Evolutionary conservation across 139 green algal genomes (phyloP), one percentile per base, ranked within the genome.

Genomic region (Micromonas commoda): DNA sequence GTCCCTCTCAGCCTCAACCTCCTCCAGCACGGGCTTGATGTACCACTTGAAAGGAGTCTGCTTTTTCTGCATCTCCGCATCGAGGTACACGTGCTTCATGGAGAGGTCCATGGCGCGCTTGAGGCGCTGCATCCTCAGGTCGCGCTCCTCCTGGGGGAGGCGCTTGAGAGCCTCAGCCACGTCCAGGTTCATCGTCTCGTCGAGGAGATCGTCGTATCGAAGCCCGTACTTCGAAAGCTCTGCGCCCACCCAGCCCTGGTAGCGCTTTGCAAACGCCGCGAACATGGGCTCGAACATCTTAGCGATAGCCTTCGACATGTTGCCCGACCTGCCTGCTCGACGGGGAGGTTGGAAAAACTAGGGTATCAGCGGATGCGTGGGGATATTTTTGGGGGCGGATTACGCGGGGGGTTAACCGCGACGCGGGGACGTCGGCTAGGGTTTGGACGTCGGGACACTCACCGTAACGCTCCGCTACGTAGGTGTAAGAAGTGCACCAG

Each of bases 201-300:
- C 94, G 57, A 93, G 90, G 23, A 99, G 88, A 85, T 99, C 95
- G 76, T 99, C 95, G 64, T 96, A 97, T 32, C 95, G 89, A 35
- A 99, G 86, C 1, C 94, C 94, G 74, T 96, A 96, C 60, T 92
- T 89, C 13, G 84, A 82, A 13, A 98, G 87, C 76, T 92, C 83
- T 6, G 79, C 77, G 0, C 77, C 90, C 19, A 97, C 89, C 3
- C 24, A 34, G 20, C 33, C 52, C 26, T 45, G 51, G 68, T 75
- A 75, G 26, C 23, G 26, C 3, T 61, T 35, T n/a, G 37, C 28
- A 1, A 63, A 3, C 20, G 68, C 2, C 1, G 9, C 2, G 37
- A 75, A 2, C n/a, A 13, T 21, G 23, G 37, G 37, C 2, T 13
- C 68, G 68, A 75, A 75, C 37, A 75, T 61, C 23, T 63, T 61